These are phyloP conservation scores for Triticum aestivum DNA, from an alignment of 176 grass and related monocot genomes.

Conservation along the genomic window IWGSC_CS_RefSeq_v2.1 NC_057811.1:151667967-151668466, in stretches of 20 bases:
- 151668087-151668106: not conserved
- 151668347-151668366: slow-evolving; percentile 87
- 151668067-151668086: not conserved
- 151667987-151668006: not conserved
- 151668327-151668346: slow-evolving; percentile 98
- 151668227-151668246: slow-evolving; percentile 83
- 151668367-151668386: slow-evolving; percentile 80
- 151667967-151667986: not conserved
- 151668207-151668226: slow-evolving; percentile 28
- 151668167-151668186: not conserved
- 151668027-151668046: not conserved
- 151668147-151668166: not conserved
- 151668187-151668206: not conserved
- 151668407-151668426: not conserved
- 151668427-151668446: slow-evolving; percentile 1
- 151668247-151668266: slow-evolving; percentile 78
- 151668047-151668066: not conserved
- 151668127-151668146: not conserved
- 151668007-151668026: not conserved
- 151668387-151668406: slow-evolving; percentile 5
- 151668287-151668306: slow-evolving; percentile 76
- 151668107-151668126: not conserved
- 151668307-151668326: slow-evolving; percentile 90
- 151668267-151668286: slow-evolving; percentile 62
- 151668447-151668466: slow-evolving; percentile 47